Conservation (phyloP, 495 filamentous ascomycete genomes). For the Tuber calosporum region DNA sequence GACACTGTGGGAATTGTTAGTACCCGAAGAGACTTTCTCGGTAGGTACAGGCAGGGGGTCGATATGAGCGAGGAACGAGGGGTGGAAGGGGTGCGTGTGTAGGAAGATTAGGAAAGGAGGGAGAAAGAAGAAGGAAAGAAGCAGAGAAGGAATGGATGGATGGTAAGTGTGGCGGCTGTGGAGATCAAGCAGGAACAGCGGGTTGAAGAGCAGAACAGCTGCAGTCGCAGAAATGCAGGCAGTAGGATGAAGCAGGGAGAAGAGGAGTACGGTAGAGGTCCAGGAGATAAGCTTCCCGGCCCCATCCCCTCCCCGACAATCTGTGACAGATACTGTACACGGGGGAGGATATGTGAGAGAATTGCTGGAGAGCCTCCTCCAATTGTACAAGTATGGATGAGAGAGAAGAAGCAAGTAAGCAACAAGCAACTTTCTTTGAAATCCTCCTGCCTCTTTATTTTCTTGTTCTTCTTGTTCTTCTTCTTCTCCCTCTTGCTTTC, state of each 20-base stretch:
- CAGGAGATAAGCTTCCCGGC: constrained; percentile 30
- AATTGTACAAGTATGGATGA: not conserved
- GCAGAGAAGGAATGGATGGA: constrained; percentile 13
- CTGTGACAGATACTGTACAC: not conserved
- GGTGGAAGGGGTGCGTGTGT: constrained; percentile 12
- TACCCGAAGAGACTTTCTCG: constrained; percentile 22
- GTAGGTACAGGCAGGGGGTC: constrained; percentile 25
- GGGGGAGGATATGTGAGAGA: not conserved
- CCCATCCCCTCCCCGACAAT: not conserved
- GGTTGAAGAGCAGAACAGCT: not conserved
- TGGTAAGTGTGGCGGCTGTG: not conserved
- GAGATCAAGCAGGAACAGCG: not conserved
- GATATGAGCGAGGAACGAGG: constrained; percentile 16
- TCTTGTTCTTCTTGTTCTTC: constrained; percentile 6
- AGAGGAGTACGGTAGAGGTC: constrained; percentile 8
- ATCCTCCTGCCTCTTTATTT: constrained; percentile 15
- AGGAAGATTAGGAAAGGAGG: constrained; percentile 9
- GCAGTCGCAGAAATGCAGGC: constrained; percentile 1
- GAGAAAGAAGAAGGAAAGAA: constrained; percentile 25
- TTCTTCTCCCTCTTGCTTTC: constrained; percentile 13
- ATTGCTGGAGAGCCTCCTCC: not conserved
- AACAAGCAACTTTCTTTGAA: constrained; percentile 12
- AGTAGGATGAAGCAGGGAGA: not conserved
- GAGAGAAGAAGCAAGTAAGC: not conserved
- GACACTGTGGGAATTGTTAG: constrained; percentile 28